Conservation (phyloP, 257 asterid species). For the Penstemon barbatus region DNA sequence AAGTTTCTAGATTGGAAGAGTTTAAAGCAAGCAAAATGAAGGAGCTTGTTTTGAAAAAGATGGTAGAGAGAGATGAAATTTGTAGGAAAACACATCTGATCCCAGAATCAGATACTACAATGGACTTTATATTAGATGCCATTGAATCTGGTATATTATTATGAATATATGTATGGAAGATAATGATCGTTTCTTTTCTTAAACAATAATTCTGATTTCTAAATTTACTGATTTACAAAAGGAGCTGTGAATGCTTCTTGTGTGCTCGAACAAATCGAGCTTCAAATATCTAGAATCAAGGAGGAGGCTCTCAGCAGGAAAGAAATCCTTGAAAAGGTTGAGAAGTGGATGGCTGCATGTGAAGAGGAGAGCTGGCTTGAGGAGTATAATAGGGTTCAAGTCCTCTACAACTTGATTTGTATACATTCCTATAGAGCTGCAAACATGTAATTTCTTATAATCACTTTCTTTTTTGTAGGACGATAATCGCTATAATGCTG, state of each 20-base stretch:
- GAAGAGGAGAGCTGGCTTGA: constrained; percentile 99
- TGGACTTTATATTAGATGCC: constrained; percentile 68
- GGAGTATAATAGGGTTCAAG: constrained; percentile 86
- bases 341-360: constrained; percentile 95
- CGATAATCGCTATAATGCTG: constrained; percentile 95
- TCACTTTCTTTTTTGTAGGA: constrained; percentile 51
- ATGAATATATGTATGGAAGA: constrained; percentile 4
- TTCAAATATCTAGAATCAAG: constrained; percentile 78
- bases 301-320: constrained; percentile 91
- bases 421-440: constrained; percentile 9
- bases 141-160: constrained; percentile 77
- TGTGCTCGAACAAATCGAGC: constrained; percentile 87
- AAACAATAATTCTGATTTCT: constrained; percentile 22
- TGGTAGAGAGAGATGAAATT: constrained; percentile 80
- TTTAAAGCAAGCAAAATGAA: constrained; percentile 89
- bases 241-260: constrained; percentile 86
- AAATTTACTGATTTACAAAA: constrained; percentile 27
- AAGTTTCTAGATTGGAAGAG: constrained; percentile 87
- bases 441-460: constrained; percentile 23
- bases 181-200: constrained; percentile 10
- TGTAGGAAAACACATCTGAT: constrained; percentile 78
- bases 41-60: constrained; percentile 93
- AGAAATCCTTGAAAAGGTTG: constrained; percentile 93
- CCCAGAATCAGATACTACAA: constrained; percentile 62
- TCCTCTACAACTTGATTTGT: constrained; percentile 16